A percentile compares a stretch with the other conserved stretches of the same genome.
These are phyloP conservation scores for Aspergillus campestris DNA, from an alignment of 495 filamentous ascomycete genomes.

Conservation along the genomic window DNA sequence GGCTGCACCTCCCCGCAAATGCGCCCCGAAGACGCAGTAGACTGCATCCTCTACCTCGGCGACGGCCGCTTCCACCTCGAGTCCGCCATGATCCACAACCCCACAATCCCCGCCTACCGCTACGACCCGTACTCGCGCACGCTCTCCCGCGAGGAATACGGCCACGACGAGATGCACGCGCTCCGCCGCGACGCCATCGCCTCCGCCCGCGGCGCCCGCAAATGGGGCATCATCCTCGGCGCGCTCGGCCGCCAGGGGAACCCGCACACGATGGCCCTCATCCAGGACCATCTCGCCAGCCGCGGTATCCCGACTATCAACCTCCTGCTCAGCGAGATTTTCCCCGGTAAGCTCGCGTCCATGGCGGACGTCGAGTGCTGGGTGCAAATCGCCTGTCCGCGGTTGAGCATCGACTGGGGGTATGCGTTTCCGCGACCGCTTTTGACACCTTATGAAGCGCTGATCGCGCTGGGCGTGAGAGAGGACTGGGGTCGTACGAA, in stretches of 20 bases:
- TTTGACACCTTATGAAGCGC: slow-evolving; percentile 89
- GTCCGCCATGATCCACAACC: slow-evolving; percentile 98
- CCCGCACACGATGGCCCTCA: slow-evolving; percentile 78
- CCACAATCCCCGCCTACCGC: slow-evolving; percentile 77
- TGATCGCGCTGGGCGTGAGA: slow-evolving; percentile 71
- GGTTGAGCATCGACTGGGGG: slow-evolving; percentile 96
- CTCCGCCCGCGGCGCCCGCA: slow-evolving; percentile 62
- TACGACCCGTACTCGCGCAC: slow-evolving; percentile 95
- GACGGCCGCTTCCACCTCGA: slow-evolving; percentile 97
- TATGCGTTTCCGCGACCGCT: slow-evolving; percentile 88
- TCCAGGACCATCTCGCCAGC: slow-evolving; percentile 63
- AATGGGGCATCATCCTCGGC: slow-evolving; percentile 92
- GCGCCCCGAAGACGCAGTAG: slow-evolving; percentile 40
- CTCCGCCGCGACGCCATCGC: slow-evolving; percentile 70
- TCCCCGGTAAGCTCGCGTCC: slow-evolving; percentile 85
- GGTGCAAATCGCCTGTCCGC: slow-evolving; percentile 95
- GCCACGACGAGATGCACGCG: slow-evolving; percentile 79
- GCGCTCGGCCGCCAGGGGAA: slow-evolving; percentile 92
- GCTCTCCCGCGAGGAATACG: slow-evolving; percentile 82
- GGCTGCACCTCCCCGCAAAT: slow-evolving; percentile 89
- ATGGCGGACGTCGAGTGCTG: slow-evolving; percentile 93
- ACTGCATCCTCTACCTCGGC: slow-evolving; percentile 85
- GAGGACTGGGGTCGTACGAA: slow-evolving; percentile 65
- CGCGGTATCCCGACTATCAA: slow-evolving; percentile 71
- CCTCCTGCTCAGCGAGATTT: slow-evolving; percentile 84